Evolutionary conservation across 352 stramenopile genomes (phyloP).

Genomic region (Phytophthora meadii): DNA sequence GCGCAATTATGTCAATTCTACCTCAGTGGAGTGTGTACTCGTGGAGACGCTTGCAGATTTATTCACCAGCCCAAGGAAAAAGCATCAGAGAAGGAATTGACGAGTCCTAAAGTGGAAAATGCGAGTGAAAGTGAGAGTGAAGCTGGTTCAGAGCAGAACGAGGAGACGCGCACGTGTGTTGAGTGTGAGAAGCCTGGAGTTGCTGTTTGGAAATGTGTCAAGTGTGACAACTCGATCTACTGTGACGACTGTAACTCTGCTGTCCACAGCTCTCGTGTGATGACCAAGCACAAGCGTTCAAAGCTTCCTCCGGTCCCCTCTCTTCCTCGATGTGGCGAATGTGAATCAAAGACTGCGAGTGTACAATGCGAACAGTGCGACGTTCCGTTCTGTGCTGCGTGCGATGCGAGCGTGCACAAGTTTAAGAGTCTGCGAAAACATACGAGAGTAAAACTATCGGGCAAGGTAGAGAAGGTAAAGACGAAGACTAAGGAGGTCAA

Average conservation of each 20-base stretch:
- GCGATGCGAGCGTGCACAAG: conserved; percentile 69
- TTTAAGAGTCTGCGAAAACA: conserved; percentile 78
- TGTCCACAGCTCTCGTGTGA: conserved; percentile 70
- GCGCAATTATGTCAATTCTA: conserved; percentile 57
- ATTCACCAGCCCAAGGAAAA: conserved; percentile 35
- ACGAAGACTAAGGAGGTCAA: conserved; percentile 24
- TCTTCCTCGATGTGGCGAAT: conserved; percentile 58
- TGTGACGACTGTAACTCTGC: conserved; percentile 65
- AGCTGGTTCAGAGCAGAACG: conserved; percentile 18
- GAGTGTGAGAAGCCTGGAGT: conserved; percentile 64
- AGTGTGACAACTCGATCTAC: conserved; percentile 70
- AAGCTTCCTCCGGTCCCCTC: conserved; percentile 41
- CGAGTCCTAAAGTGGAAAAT: neutral
- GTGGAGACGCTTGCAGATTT: conserved; percentile 60
- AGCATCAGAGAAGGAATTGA: neutral
- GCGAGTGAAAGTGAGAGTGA: conserved; percentile 9
- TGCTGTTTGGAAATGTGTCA: conserved; percentile 57
- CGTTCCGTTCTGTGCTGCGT: conserved; percentile 57
- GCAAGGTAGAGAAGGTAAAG: conserved; percentile 12
- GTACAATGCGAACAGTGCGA: conserved; percentile 69
- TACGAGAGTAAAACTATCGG: conserved; percentile 30
- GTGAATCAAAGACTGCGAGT: conserved; percentile 43
- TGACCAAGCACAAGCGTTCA: conserved; percentile 59
- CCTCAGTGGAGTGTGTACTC: conserved; percentile 54
- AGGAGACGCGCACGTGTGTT: conserved; percentile 53